Percentiles rank a stretch among this genome's conserved stretches.
These are phyloP conservation scores for Arthromyces matolae DNA, from an alignment of 768 basidiomycete species.

Conservation along the genomic window DNA sequence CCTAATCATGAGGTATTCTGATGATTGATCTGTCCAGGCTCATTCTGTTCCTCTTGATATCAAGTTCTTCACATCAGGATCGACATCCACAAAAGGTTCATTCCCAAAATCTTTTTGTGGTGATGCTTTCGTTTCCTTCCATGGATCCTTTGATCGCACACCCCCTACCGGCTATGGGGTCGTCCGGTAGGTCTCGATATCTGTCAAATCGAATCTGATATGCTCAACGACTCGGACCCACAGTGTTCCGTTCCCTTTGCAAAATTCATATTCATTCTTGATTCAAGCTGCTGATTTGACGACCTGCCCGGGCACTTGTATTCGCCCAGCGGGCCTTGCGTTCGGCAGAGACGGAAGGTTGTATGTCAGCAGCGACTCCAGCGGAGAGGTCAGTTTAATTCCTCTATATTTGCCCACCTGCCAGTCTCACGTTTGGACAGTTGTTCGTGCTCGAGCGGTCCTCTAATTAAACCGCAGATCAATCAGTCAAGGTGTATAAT, in stretches of 20 bases:
- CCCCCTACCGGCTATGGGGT: slow-evolving; percentile 48
- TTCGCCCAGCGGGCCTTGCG: slow-evolving; percentile 41
- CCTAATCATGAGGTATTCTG: background rate
- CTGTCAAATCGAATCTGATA: background rate
- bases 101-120: slow-evolving; percentile 28
- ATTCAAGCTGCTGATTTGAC: slow-evolving; percentile 36
- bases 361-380: slow-evolving; percentile 42
- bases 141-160: slow-evolving; percentile 37
- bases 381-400: slow-evolving; percentile 33
- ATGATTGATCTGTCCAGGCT: slow-evolving; percentile 25
- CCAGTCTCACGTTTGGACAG: background rate
- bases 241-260: slow-evolving; percentile 27
- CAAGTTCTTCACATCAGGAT: slow-evolving; percentile 32
- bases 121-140: slow-evolving; percentile 44
- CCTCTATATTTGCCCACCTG: background rate
- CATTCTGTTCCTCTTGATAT: slow-evolving; percentile 47
- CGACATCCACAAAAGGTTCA: slow-evolving; percentile 6
- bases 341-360: slow-evolving; percentile 33
- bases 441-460: slow-evolving; percentile 13
- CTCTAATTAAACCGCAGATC: background rate
- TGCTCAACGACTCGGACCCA: background rate
- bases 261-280: slow-evolving; percentile 27
- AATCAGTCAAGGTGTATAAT: no score
- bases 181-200: slow-evolving; percentile 27
- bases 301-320: slow-evolving; percentile 38